Evolutionary conservation across 2,329 filamentous ascomycete genomes (phyloP), one percentile per base, ranked within the genome.

Genomic region (Aspergillus sp.): DNA sequence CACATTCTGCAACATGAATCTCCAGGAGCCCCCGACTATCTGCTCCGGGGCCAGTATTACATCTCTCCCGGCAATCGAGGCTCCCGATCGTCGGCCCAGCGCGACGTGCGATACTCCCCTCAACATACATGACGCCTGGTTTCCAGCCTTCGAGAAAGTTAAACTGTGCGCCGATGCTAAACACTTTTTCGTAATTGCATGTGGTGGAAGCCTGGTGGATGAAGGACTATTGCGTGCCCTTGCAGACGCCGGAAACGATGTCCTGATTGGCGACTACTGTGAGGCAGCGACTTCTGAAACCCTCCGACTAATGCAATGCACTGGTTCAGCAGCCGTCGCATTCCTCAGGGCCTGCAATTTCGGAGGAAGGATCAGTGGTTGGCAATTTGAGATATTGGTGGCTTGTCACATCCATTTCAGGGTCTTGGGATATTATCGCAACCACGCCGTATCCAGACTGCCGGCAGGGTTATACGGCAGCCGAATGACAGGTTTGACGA

Each of bases 141-240:
- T 64, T 39, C 67, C 67, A 1, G 67, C 60, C 10, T 10, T 49
- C 2, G 67, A 68, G 46, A 24, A 60, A 24, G 54, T 68, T n/a
- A 68, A 69, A 49, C 51, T 69, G 10, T 63, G 57, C 36, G 54
- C 58, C 0, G 67, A 69, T 49, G 65, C 67, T 24, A 69, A 95
- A 73, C 83, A 92, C 68, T 88, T 90, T 80, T 95, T 94, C 76
- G 82, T 89, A 63, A 90, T 95, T 4, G 91, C 91, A 4, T 63
- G 58, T 16, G 59, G 59, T 5, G 63, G 53, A 1, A 51, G 55
- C 2, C 10, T 52, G 7, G 53, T 55, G 9, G 63, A 68, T 31
- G 59, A 65, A 26, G 67, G 65, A 16, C 29, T 68, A 1, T 51
- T 63, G 0, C 47, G 54, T 2, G 65, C 67, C 1, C 58, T 69